A percentile compares a stretch with the other conserved stretches of the same genome.
These are phyloP conservation scores for Lophiotrema nucula DNA, from an alignment of 495 filamentous ascomycete species.

Conservation along the genomic window DNA sequence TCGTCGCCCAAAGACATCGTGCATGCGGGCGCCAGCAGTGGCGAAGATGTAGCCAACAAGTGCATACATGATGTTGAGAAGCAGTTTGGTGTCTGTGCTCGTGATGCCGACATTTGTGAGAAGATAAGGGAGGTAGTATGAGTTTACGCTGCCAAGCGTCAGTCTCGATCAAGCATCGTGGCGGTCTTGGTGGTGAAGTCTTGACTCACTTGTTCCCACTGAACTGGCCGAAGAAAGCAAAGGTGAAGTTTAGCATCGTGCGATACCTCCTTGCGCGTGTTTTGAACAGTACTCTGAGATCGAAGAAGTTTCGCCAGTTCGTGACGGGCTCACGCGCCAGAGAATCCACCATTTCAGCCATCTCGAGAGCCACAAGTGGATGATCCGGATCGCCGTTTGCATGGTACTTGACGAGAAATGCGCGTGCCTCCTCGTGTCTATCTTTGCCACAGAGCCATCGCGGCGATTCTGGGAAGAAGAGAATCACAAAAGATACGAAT, in stretches of 20 bases:
- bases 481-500: constrained; percentile 18
- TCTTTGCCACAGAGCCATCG: constrained; percentile 62
- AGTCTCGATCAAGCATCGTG: neutral
- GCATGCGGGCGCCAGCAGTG: constrained; percentile 26
- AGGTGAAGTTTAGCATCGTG: constrained; percentile 24
- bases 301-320: constrained; percentile 29
- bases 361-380: constrained; percentile 33
- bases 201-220: constrained; percentile 26
- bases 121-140: constrained; percentile 30
- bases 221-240: constrained; percentile 32
- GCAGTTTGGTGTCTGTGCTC: constrained; percentile 11
- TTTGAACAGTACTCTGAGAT: constrained; percentile 16
- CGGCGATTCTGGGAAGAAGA: constrained; percentile 56
- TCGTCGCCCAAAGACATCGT: constrained; percentile 31
- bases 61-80: constrained; percentile 33
- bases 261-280: constrained; percentile 23
- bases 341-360: constrained; percentile 29
- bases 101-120: constrained; percentile 26
- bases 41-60: constrained; percentile 29
- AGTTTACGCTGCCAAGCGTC: constrained; percentile 15
- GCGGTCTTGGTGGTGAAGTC: neutral
- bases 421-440: constrained; percentile 56
- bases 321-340: constrained; percentile 16
- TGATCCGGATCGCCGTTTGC: constrained; percentile 53
- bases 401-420: constrained; percentile 61